Percentiles rank a stretch among this genome's conserved stretches.
phyloP scores from a whole-genome alignment of 1,284 basidiomycete genomes.

The Puccinia novopanici region DNA sequence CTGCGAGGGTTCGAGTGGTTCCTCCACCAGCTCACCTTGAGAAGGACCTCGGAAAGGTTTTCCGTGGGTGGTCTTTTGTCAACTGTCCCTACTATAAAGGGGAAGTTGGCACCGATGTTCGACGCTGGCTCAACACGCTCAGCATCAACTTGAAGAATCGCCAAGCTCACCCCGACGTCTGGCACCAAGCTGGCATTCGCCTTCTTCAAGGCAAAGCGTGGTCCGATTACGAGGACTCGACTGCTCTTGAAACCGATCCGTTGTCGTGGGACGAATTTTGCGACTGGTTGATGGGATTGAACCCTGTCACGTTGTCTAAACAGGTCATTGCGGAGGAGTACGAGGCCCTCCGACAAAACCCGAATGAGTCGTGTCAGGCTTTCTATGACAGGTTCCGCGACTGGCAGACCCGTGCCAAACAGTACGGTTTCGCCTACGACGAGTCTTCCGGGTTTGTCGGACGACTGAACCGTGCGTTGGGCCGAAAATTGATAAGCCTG shows the following conservation, averaged over 20 bases:
- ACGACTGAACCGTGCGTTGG: neutral
- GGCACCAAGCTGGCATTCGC: too few relatives aligned
- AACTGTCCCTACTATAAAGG: neutral
- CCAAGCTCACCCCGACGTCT: too few relatives aligned
- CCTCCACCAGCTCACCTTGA: too few relatives aligned
- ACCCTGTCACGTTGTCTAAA: neutral
- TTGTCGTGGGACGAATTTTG: neutral
- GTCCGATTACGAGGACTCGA: neutral
- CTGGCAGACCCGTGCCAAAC: too few relatives aligned
- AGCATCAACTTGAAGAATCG: too few relatives aligned
- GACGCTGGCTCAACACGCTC: too few relatives aligned
- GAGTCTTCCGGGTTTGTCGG: neutral
- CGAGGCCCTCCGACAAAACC: neutral
- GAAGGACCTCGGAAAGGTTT: neutral
- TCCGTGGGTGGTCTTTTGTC: neutral
- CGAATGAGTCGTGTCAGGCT: neutral
- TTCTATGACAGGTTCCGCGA: conserved; percentile 5
- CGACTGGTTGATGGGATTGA: neutral
- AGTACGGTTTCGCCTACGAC: neutral
- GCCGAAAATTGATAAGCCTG: neutral
- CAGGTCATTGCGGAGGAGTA: neutral
- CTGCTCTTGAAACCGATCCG: neutral
- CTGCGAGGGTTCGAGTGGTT: too few relatives aligned
- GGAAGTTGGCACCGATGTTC: too few relatives aligned
- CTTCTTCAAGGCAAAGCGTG: too few relatives aligned